Evolutionary conservation across 73 alveolate genomes (phyloP), one percentile per base, ranked within the genome.

Genomic region (Stentor coeruleus): DNA sequence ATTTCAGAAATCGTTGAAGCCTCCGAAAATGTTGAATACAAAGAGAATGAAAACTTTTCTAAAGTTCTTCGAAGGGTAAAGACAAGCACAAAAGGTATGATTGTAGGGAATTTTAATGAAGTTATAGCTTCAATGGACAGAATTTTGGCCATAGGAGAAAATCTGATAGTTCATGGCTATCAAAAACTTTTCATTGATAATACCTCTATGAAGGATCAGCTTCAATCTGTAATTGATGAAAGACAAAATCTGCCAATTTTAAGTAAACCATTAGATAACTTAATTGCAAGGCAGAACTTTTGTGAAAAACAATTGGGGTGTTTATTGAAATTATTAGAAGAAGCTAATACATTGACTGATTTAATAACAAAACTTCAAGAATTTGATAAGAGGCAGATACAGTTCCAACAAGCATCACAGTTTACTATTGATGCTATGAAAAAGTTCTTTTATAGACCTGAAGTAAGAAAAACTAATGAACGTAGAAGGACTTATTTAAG

Each of bases 401-500:
- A 66, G 0, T 20, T 66, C 33, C 79, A 66, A 2, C 79, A 66
- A 33, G 1, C 37, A 26, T 66, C 79, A 20, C 79, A 66, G 37
- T 20, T 66, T 20, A 66, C n/a, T 66, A 20, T 33, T 14, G 79
- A 66, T 15, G 37, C n/a, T 28, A 20, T 66, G 37, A 66, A 66
- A 33, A 31, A 20, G 37, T 66, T 66, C n/a, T 2, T 66, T 20
- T 20, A 66, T 31, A 66, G 37, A 40, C 39, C 79, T 20, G 79
- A 20, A 26, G 3, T 2, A 26, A 31, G 37, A 11, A 66, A 66
- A 33, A 66, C n/a, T 20, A 20, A 66, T 2, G 40, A 66, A 66
- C n/a, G 79, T 37, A 66, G 37, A 66, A 66, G 37, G 79, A 66
- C 79, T 66, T 66, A 66, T 66, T 31, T 66, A 26, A 26, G 42